Percentiles rank a stretch among this genome's conserved stretches.
These are phyloP conservation scores for Alternaria incomplexa DNA, from an alignment of 2,329 filamentous ascomycete genomes.

Conservation along the genomic window DNA sequence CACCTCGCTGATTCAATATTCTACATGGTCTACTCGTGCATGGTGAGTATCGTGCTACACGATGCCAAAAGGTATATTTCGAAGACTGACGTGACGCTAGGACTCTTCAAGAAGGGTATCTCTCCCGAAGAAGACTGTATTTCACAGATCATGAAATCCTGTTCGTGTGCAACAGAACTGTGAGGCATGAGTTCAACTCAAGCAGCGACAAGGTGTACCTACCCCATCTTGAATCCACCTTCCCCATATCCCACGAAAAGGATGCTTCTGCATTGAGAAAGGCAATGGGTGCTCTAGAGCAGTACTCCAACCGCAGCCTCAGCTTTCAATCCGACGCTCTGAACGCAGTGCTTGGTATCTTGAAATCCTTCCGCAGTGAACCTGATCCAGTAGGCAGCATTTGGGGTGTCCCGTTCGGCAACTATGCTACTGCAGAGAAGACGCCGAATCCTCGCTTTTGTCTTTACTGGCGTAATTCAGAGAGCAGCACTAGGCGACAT, in stretches of 20 bases:
- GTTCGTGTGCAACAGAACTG: no score
- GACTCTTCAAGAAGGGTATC: background rate
- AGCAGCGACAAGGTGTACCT: no score
- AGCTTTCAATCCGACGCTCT: background rate
- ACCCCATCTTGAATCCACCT: background rate
- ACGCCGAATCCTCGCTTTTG: no score
- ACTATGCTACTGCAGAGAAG: no score
- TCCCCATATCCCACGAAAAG: rapidly evolving
- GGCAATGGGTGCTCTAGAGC: rapidly evolving
- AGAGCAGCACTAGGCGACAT: background rate
- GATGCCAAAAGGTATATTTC: background rate
- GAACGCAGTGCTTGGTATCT: background rate
- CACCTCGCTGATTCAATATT: rapidly evolving
- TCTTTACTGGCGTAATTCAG: no score
- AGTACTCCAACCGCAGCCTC: background rate
- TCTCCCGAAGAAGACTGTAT: background rate
- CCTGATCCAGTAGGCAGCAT: background rate
- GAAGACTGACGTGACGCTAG: background rate
- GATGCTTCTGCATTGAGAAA: background rate
- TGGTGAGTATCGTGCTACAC: background rate
- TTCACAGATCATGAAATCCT: background rate
- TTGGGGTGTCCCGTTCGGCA: background rate
- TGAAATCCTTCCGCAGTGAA: background rate
- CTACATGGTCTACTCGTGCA: background rate
- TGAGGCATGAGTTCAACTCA: no score